Conservation (phyloP, 257 asterid genomes). For the Solanum appendiculatum region DNA sequence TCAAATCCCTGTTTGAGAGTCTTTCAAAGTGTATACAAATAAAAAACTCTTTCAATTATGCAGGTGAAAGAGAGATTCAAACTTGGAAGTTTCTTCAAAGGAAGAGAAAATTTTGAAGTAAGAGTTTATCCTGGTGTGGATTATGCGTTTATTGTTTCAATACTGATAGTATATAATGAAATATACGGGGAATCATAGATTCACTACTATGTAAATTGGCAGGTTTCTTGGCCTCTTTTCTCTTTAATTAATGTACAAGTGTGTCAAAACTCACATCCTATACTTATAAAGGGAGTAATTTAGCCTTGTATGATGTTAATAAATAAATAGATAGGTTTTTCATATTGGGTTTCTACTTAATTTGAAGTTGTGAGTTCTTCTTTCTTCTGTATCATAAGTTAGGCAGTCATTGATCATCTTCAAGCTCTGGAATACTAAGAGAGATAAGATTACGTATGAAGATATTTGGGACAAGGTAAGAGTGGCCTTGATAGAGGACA, state of each 20-base stretch:
- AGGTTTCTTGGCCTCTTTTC: background rate
- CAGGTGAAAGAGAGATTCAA: slow-evolving; percentile 34
- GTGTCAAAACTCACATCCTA: background rate
- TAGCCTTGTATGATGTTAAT: background rate
- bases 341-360: background rate
- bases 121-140: slow-evolving; percentile 48
- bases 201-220: background rate
- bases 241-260: background rate
- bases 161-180: slow-evolving; percentile 31
- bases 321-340: background rate
- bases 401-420: background rate
- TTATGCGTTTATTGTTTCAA: slow-evolving; percentile 26
- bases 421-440: background rate
- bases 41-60: background rate
- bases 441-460: background rate
- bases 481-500: background rate
- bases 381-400: background rate
- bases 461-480: background rate
- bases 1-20: background rate
- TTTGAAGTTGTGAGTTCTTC: background rate
- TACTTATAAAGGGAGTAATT: background rate
- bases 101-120: slow-evolving; percentile 27
- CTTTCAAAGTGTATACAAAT: background rate
- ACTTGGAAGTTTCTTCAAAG: slow-evolving; percentile 18
- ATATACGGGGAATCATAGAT: slow-evolving; percentile 9